Conservation (phyloP, 345 rosid species). For the Pugionium dolabratum region DNA sequence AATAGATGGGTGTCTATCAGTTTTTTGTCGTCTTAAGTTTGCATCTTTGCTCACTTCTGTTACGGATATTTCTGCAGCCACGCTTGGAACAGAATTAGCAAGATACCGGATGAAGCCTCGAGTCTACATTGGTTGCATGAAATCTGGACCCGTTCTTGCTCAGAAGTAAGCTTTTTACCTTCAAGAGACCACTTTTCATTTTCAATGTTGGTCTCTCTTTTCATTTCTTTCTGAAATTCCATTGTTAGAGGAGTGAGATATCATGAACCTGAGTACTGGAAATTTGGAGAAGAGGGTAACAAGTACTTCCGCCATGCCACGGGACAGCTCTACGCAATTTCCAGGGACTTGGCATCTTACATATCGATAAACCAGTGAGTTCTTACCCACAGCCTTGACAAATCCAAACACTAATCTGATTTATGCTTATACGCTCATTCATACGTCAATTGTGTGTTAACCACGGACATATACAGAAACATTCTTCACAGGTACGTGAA, state of each 20-base stretch:
- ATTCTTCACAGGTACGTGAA: constrained; percentile 84
- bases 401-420: constrained; percentile 9
- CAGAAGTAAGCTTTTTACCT: constrained; percentile 66
- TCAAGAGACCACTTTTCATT: constrained; percentile 12
- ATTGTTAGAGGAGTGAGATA: constrained; percentile 83
- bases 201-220: constrained; percentile 16
- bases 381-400: constrained; percentile 4
- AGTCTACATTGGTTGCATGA: constrained; percentile 95
- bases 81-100: constrained; percentile 80
- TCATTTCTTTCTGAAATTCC: constrained; percentile 5
- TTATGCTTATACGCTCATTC: background rate
- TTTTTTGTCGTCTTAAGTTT: constrained; percentile 13
- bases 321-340: constrained; percentile 91
- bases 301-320: constrained; percentile 97
- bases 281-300: constrained; percentile 96
- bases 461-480: constrained; percentile 52
- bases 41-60: constrained; percentile 10
- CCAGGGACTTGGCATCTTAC: constrained; percentile 84
- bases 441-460: constrained; percentile 18
- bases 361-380: constrained; percentile 88
- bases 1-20: no score
- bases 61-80: constrained; percentile 57
- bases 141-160: constrained; percentile 96
- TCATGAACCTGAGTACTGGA: constrained; percentile 97
- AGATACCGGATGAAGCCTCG: constrained; percentile 73